Evolutionary conservation across 2,329 filamentous ascomycete genomes (phyloP).

Genomic region (Calycina marina): DNA sequence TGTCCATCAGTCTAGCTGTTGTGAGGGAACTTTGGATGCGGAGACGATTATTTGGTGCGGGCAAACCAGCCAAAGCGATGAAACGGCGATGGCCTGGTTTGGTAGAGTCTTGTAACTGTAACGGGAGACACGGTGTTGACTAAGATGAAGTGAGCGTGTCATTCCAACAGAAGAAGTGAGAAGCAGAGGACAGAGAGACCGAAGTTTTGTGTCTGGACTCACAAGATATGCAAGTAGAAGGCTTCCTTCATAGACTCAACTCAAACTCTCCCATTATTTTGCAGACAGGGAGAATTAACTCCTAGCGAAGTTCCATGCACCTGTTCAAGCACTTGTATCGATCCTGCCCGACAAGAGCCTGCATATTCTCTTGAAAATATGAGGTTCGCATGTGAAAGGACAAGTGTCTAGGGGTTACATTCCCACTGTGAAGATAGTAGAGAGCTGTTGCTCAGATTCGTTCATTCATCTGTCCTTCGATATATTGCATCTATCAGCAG

Average conservation of each 20-base stretch:
- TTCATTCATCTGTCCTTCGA: constrained; percentile 27
- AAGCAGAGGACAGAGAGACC: background rate
- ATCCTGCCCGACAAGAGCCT: no score
- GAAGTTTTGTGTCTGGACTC: no score
- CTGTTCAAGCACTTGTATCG: no score
- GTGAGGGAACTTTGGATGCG: constrained; percentile 35
- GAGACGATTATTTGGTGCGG: constrained; percentile 35
- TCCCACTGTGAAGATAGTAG: constrained; percentile 34
- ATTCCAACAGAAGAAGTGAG: background rate
- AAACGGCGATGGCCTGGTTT: constrained; percentile 41
- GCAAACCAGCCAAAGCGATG: constrained; percentile 42
- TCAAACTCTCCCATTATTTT: no score
- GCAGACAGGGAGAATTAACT: no score
- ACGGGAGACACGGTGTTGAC: constrained; percentile 37
- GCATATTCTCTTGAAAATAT: no score
- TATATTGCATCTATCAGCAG: background rate
- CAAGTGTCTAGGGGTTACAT: constrained; percentile 29
- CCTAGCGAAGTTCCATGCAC: no score
- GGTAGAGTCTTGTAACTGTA: constrained; percentile 33
- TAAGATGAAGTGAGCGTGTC: background rate
- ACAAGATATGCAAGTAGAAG: constrained; percentile 22
- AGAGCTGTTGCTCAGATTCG: constrained; percentile 38
- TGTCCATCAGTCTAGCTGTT: constrained; percentile 31
- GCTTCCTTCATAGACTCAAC: no score
- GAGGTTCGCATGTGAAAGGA: constrained; percentile 27